Base-by-base conservation (phyloP, 2,329 filamentous ascomycete genomes). In the Talaromyces verruculosus region DNA sequence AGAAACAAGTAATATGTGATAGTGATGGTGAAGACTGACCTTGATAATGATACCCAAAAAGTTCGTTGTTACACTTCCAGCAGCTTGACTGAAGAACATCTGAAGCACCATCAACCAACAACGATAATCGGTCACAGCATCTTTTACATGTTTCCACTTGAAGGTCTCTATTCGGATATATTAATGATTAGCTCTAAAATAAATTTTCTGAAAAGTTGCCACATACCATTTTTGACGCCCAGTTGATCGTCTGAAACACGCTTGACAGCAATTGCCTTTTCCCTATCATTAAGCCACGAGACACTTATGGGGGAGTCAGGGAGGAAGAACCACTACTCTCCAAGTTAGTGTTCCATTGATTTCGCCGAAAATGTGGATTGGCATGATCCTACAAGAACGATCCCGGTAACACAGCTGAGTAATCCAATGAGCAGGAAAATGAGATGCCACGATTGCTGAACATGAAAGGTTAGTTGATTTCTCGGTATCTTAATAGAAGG, bases 11-110 rank as follows among this genome's bases (percentile, higher is more conserved):
- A 13, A 37, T 37, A 37, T 37, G 35, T 37, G 13, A 37, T 37
- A 5, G 35, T 37, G 5, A n/a, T 41, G 15, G 39, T 17, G 15
- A 41, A 51, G 25, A 15, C 47, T 51, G 25, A 51, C 47, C 25
- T 55, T 65, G 51, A 68, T 68, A 49, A 68, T 67, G 5, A 65
- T 58, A 35, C 65, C 57, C 10, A 45, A 51, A 28, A 68, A 67
- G 33, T 66, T 64, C 6, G 60, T 64, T 11, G 49, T 57, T 8
- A 64, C 41, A 11, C 61, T 64, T 67, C 66, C 41, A 43, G 66
- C 61, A 68, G 55, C 47, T 68, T 68, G 61, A 25, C 49, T 67
- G 55, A 35, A 64, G 37, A 64, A 64, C 41, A 67, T 59, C 6
- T 61, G 61, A 11, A 61, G 7, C 15, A 64, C 10, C 22, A 65